Conservation (phyloP, 371 early-diverging fungal genomes). For the Mortierella sp. region DNA sequence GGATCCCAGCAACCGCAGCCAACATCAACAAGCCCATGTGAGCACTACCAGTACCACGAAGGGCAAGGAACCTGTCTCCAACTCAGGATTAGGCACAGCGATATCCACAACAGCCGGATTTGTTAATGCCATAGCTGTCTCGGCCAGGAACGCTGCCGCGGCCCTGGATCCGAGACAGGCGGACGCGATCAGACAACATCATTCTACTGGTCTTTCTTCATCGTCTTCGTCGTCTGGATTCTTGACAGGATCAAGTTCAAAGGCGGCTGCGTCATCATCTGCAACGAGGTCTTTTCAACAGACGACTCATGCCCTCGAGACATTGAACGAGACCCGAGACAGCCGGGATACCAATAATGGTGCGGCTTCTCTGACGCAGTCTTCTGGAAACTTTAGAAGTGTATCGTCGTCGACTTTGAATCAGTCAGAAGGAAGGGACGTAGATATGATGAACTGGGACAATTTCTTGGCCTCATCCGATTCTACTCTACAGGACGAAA, state of each 20-base stretch:
- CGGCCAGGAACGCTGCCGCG: slow-evolving; percentile 27
- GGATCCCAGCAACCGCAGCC: slow-evolving; percentile 16
- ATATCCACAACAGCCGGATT: slow-evolving; percentile 3
- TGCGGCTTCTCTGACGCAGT: not conserved
- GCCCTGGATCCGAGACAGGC: slow-evolving; percentile 41
- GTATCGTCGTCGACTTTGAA: not conserved
- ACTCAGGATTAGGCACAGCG: slow-evolving; percentile 6
- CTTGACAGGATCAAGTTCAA: slow-evolving; percentile 1
- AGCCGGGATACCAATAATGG: not conserved
- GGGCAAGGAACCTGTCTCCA: slow-evolving; percentile 6
- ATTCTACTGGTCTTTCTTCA: slow-evolving; percentile 4
- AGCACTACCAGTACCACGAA: slow-evolving; percentile 1
- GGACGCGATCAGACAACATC: slow-evolving; percentile 15
- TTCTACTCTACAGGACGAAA: slow-evolving; percentile 22
- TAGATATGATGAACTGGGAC: slow-evolving; percentile 44
- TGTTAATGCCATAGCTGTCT: slow-evolving; percentile 12
- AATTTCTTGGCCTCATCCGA: slow-evolving; percentile 43
- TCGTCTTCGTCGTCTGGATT: not conserved
- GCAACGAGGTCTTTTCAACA: slow-evolving; percentile 34
- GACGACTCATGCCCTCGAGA: slow-evolving; percentile 32
- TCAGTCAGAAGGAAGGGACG: not conserved
- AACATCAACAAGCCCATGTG: not conserved
- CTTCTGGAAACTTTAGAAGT: slow-evolving; percentile 11
- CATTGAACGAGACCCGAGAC: not conserved
- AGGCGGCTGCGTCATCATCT: slow-evolving; percentile 18